These are phyloP conservation scores for Macrophomina tecta DNA, from an alignment of 2,329 filamentous ascomycete species.

Conservation along the genomic window DNA sequence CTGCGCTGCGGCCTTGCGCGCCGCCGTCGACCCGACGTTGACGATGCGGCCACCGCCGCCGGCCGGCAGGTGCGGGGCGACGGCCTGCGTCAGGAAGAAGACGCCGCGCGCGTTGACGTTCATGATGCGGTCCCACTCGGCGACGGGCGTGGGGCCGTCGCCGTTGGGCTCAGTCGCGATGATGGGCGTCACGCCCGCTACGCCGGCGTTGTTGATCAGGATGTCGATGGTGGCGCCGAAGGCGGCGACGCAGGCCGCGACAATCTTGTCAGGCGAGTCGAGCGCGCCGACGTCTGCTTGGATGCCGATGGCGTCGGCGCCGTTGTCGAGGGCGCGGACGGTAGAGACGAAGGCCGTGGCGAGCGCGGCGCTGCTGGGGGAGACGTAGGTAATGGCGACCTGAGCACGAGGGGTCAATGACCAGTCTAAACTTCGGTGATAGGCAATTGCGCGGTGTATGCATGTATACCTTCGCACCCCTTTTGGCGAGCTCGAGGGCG, in stretches of 20 bases:
- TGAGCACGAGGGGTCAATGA: neutral
- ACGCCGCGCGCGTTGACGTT: neutral
- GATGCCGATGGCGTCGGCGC: neutral
- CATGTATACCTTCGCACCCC: too few relatives aligned
- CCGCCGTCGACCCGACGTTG: neutral
- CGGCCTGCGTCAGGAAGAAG: neutral
- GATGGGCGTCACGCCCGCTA: neutral
- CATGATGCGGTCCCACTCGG: neutral
- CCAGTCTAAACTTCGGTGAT: too few relatives aligned
- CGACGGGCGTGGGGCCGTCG: neutral
- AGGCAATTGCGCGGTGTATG: too few relatives aligned
- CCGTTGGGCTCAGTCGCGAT: neutral
- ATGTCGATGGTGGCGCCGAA: neutral
- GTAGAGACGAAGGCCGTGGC: neutral
- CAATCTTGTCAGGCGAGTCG: neutral
- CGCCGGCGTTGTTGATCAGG: neutral
- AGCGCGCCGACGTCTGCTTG: neutral
- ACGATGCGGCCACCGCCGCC: neutral
- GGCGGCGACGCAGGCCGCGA: neutral
- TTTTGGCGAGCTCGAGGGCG: too few relatives aligned
- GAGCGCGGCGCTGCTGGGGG: neutral
- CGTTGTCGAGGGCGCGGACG: neutral
- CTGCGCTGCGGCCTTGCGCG: too few relatives aligned
- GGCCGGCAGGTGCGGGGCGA: neutral
- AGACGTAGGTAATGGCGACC: neutral